phyloP scores from a whole-genome alignment of 192 early-diverging fungal species.

The Backusella tarrabulga region DNA sequence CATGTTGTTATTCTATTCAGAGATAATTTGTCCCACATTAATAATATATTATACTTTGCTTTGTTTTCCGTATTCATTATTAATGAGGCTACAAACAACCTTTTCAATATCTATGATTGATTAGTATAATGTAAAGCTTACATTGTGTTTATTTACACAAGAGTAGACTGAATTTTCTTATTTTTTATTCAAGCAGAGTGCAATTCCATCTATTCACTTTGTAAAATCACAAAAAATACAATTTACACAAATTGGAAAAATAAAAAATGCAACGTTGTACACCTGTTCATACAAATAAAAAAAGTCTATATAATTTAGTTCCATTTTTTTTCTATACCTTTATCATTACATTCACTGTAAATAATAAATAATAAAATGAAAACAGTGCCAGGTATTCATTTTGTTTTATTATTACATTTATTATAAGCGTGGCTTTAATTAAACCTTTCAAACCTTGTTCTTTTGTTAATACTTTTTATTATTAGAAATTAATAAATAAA shows the following conservation, averaged over 20 bases:
- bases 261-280: conserved; percentile 3
- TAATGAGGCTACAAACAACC: not conserved
- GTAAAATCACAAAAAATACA: not conserved
- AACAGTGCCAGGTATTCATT: not conserved
- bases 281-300: not conserved
- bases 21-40: conserved; percentile 8
- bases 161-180: not conserved
- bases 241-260: not conserved
- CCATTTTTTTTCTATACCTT: not conserved
- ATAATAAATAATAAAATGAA: not conserved
- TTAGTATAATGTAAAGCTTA: not conserved
- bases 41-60: conserved; percentile 4
- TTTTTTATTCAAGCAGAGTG: no score
- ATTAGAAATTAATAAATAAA: not conserved
- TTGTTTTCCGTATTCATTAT: not conserved
- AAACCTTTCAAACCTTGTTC: not conserved
- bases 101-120: not conserved
- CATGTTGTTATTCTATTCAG: conserved; percentile 2
- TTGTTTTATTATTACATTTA: not conserved
- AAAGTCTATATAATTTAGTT: not conserved
- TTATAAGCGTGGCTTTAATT: not conserved
- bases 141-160: not conserved
- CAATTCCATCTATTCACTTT: not conserved
- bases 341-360: not conserved
- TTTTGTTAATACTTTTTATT: not conserved